phyloP scores from a whole-genome alignment of 805 yeast genomes.

The Lachancea meyersii region DNA sequence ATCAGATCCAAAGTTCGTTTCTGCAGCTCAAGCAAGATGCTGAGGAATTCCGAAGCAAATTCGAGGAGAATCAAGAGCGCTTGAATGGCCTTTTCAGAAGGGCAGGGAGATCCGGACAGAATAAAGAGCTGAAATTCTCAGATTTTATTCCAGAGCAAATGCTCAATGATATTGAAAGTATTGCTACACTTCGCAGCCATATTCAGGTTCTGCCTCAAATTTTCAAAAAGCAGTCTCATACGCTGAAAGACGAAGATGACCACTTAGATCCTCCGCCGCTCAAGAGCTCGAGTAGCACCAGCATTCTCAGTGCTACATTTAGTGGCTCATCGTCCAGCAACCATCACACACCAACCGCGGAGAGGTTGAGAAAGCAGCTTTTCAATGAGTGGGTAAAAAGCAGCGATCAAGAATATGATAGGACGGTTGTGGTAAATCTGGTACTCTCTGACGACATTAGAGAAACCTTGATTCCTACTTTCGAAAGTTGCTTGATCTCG shows the following conservation, averaged over 20 bases:
- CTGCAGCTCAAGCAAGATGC: slow-evolving; percentile 12
- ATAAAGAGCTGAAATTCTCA: slow-evolving; percentile 25
- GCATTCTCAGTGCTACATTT: slow-evolving; percentile 11
- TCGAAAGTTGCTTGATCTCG: slow-evolving; percentile 58
- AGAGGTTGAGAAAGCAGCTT: slow-evolving; percentile 21
- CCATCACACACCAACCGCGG: slow-evolving; percentile 12
- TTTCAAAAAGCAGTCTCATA: slow-evolving; percentile 28
- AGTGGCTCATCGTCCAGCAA: slow-evolving; percentile 11
- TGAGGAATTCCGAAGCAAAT: slow-evolving; percentile 14
- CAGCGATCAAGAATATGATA: slow-evolving; percentile 30
- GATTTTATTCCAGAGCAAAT: slow-evolving; percentile 27
- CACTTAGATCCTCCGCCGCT: not conserved
- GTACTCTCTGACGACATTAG: slow-evolving; percentile 38
- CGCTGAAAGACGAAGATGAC: slow-evolving; percentile 16
- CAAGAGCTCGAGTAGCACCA: slow-evolving; percentile 1
- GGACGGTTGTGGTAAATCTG: slow-evolving; percentile 37
- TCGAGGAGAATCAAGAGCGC: slow-evolving; percentile 18
- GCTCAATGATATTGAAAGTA: slow-evolving; percentile 29
- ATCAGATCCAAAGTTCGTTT: slow-evolving; percentile 23
- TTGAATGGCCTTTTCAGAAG: slow-evolving; percentile 26
- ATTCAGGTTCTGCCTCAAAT: slow-evolving; percentile 21
- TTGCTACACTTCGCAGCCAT: slow-evolving; percentile 22
- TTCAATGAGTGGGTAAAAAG: slow-evolving; percentile 25
- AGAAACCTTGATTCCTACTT: slow-evolving; percentile 52
- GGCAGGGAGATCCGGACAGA: slow-evolving; percentile 13